phyloP scores from a whole-genome alignment of 176 grass and related monocot species.

The Eleusine indica region DNA sequence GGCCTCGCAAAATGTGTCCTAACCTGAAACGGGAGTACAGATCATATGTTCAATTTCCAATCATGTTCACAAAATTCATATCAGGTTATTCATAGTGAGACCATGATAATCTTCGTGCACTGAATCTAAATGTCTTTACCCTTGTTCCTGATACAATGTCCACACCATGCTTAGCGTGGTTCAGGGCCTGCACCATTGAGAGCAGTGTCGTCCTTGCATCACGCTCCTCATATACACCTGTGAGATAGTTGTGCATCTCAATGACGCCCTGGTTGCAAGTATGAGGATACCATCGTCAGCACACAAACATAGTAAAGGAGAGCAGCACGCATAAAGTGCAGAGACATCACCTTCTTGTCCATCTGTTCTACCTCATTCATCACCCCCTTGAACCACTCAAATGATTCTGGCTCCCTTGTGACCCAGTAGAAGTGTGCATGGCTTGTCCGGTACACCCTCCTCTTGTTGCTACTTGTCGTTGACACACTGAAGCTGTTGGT shows the following conservation, averaged over 20 bases:
- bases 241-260: slow-evolving; percentile 90
- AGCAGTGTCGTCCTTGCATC: slow-evolving; percentile 76
- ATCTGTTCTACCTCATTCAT: slow-evolving; percentile 92
- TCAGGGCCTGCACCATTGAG: slow-evolving; percentile 77
- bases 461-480: slow-evolving; percentile 57
- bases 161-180: slow-evolving; percentile 86
- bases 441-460: slow-evolving; percentile 55
- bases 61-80: slow-evolving; percentile 9
- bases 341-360: slow-evolving; percentile 62
- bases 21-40: slow-evolving; percentile 38
- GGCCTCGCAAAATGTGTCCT: slow-evolving; percentile 94
- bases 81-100: neutral
- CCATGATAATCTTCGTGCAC: neutral
- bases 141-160: slow-evolving; percentile 80
- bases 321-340: neutral
- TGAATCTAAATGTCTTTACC: slow-evolving; percentile 52
- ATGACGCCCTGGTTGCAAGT: slow-evolving; percentile 58
- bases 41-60: neutral
- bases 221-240: slow-evolving; percentile 79
- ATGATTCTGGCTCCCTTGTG: slow-evolving; percentile 78
- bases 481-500: slow-evolving; percentile 48
- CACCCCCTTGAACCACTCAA: slow-evolving; percentile 88
- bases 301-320: neutral
- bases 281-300: slow-evolving; percentile 29
- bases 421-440: slow-evolving; percentile 89